These are phyloP conservation scores for Curvularia sp. DNA, from an alignment of 2,329 filamentous ascomycete genomes.

Conservation along the genomic window DNA sequence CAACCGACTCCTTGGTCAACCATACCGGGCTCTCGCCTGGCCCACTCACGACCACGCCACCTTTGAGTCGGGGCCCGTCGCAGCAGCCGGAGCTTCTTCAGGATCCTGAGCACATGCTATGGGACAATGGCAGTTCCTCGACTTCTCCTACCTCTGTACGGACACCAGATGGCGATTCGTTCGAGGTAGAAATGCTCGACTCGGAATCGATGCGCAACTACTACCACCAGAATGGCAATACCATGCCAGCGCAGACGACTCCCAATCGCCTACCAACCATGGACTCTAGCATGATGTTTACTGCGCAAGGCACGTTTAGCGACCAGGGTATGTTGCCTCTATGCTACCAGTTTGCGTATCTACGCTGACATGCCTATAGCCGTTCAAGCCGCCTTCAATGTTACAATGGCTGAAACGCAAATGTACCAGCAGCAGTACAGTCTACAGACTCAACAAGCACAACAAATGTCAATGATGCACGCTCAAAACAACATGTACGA, in stretches of 20 bases:
- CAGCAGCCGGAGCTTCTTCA: constrained; percentile 37
- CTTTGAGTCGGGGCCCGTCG: constrained; percentile 42
- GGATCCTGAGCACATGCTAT: constrained; percentile 44
- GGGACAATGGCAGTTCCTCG: constrained; percentile 45
- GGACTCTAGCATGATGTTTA: constrained; percentile 32
- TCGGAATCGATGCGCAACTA: constrained; percentile 37
- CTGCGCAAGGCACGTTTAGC: constrained; percentile 28
- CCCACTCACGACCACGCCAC: constrained; percentile 43
- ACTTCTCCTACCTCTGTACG: constrained; percentile 46
- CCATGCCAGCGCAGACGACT: constrained; percentile 36
- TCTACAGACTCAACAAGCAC: constrained; percentile 24
- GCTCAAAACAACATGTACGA: constrained; percentile 27
- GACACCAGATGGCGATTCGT: constrained; percentile 45
- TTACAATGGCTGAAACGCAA: constrained; percentile 31
- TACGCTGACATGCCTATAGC: constrained; percentile 30
- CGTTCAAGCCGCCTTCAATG: constrained; percentile 35
- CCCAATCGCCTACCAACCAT: constrained; percentile 33
- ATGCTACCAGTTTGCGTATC: background rate
- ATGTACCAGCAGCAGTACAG: constrained; percentile 32
- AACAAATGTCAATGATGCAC: constrained; percentile 26
- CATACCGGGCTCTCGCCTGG: constrained; percentile 44
- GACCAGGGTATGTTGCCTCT: constrained; percentile 32
- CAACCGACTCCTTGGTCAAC: constrained; percentile 44
- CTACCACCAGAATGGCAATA: constrained; percentile 35
- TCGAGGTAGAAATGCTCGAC: constrained; percentile 45